Base-by-base conservation (phyloP, 2,329 filamentous ascomycete species). In the Ceratocystis eucalypticola region DNA sequence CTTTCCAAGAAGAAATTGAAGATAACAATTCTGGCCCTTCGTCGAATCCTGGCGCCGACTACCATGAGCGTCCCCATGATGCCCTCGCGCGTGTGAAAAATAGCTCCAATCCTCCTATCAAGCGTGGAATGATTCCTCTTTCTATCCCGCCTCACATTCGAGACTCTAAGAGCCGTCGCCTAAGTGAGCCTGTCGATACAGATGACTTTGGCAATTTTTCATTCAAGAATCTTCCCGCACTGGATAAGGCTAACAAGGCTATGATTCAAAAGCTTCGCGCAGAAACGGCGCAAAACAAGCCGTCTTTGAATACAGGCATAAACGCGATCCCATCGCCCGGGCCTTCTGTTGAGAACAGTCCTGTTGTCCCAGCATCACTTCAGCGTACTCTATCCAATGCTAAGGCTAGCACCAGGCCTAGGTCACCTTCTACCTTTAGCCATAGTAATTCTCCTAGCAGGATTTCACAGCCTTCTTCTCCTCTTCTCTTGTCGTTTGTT, bases 201-300 rank as follows among this genome's bases (percentile, higher is more conserved):
- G 94, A 99, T 74, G 95, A 99, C 74, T 99, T 99, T 79, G 94
- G 94, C 41, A 91, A 85, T 69, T 99, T 99, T 75, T 85, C 91
- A 48, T 99, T 96, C 80, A 99, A 99, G 78, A 99, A 99, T 71
- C 78, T 99, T 62, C 92, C 93, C 0, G 93, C 97, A 22, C 80
- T 99, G 20, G 94, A 97, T 72, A 97, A 96, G 75, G 94, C 94
- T 65, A 99, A 99, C 76, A 99, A 99, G 74, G 94, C 99, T 72
- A 91, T 97, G 37, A 96, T 99, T 41, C 92, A 97, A 72, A 97
- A 97, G 74, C 80, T 99, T 67, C 87, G 92, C 10, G 91, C 92
- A 25, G 92, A 97, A 75, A 92, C 94, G 2, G 82, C 96, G 77
- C 91, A 84, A 70, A 83, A 75, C 72, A 86, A 86, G 71, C 76